Evolutionary conservation across 2,329 filamentous ascomycete species (phyloP).

Genomic region (Dothideomycetes sp.): DNA sequence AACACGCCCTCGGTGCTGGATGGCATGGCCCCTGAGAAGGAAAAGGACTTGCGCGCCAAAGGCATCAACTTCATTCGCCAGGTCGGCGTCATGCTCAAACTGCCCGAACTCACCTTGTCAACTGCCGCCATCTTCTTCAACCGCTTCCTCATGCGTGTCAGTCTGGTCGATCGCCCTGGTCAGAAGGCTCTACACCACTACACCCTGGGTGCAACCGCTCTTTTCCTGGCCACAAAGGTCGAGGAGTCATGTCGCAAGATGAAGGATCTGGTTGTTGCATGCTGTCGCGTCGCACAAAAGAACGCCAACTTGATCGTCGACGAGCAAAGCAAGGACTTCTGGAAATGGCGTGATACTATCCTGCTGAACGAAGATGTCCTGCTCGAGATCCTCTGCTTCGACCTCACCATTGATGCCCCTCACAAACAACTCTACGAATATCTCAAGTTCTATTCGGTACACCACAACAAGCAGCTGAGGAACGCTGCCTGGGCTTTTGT

Average conservation of each 20-base stretch:
- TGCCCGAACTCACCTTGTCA: conserved; percentile 85
- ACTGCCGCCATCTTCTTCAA: conserved; percentile 94
- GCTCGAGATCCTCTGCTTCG: conserved; percentile 86
- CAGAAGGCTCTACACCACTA: conserved; percentile 76
- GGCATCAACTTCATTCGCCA: conserved; percentile 96
- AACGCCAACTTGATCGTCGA: conserved; percentile 83
- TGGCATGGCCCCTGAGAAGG: conserved; percentile 66
- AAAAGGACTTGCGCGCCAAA: conserved; percentile 73
- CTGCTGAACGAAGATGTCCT: conserved; percentile 86
- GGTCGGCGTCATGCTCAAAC: conserved; percentile 81
- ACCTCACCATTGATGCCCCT: conserved; percentile 81
- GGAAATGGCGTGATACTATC: conserved; percentile 94
- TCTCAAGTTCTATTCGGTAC: conserved; percentile 61
- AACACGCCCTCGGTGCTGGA: conserved; percentile 79
- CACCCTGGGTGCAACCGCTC: conserved; percentile 78
- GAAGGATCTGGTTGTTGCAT: conserved; percentile 85
- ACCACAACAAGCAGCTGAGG: conserved; percentile 71
- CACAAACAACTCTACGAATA: conserved; percentile 78
- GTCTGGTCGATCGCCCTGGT: conserved; percentile 63
- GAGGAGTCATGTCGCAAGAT: conserved; percentile 96
- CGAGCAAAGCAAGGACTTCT: conserved; percentile 96
- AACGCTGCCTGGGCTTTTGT: conserved; percentile 90
- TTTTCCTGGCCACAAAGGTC: conserved; percentile 94
- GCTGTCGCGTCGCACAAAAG: conserved; percentile 91
- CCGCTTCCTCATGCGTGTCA: conserved; percentile 86